These are phyloP conservation scores for Trichophyton rubrum DNA, from an alignment of 2,329 filamentous ascomycete genomes.

Conservation along the genomic window DNA sequence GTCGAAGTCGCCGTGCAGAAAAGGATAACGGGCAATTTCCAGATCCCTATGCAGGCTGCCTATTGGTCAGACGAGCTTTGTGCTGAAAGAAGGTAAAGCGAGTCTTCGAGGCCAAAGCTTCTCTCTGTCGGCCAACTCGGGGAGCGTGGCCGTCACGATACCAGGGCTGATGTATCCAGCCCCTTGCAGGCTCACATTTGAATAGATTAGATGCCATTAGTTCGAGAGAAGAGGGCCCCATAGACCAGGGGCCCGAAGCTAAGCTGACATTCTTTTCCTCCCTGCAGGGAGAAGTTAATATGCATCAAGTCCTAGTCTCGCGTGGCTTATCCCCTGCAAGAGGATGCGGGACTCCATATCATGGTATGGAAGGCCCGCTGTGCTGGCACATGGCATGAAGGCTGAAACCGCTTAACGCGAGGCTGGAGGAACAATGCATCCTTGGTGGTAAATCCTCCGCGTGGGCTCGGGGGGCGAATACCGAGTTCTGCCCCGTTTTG, in stretches of 20 bases:
- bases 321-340: conserved; percentile 2
- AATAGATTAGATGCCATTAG: not conserved
- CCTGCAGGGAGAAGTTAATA: not conserved
- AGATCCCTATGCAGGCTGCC: not conserved
- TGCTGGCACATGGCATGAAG: not conserved
- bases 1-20: conserved; percentile 5
- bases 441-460: conserved; percentile 2
- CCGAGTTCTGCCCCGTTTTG: conserved; percentile 1
- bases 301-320: not conserved
- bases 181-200: not conserved
- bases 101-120: not conserved
- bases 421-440: not conserved
- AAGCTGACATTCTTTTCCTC: not conserved
- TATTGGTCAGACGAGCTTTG: not conserved
- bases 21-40: conserved; percentile 4
- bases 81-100: not conserved
- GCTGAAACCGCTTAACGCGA: not conserved
- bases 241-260: not conserved
- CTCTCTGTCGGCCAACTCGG: not conserved
- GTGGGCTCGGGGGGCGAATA: conserved; percentile 2
- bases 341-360: not conserved
- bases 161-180: not conserved
- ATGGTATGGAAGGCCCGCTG: not conserved
- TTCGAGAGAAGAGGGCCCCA: not conserved
- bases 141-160: not conserved